Evolutionary conservation across 1,284 basidiomycete species (phyloP), one percentile per base, ranked within the genome.

Genomic region (Pisolithus thermaeus): DNA sequence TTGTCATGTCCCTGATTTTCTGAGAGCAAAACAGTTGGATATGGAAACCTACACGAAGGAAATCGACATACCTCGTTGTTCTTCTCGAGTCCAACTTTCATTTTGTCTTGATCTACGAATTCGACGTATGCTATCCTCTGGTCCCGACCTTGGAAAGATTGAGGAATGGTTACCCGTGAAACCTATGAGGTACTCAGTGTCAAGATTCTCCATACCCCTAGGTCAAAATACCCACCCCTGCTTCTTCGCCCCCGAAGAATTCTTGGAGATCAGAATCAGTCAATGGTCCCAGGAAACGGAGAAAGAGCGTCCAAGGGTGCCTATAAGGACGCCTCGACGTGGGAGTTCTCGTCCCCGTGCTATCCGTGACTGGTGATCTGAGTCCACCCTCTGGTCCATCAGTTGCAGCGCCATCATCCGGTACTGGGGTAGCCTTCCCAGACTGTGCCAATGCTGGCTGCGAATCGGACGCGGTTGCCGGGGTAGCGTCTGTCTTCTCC

Each of bases 221-320:
- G 41, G 44, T 35, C 49, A 36, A 39, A 46, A 20, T 16, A 73
- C 81, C 56, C 61, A 87, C 83, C 51, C 81, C 83, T 43, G 68
- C 71, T 62, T 79, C 79, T 1, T 82, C 79, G 8, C 84, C 84
- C 12, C 75, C 79, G 64, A 90, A 93, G 70, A 91, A 89, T 14
- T 84, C 82, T 56, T 80, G 78, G 20, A 95, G 65, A 52, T 92
- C 88, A 0, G 72, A 64, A 57, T 95, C 92, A 11, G 71, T 77
- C 3, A 81, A 77, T 7, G 79, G 66, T 6, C 73, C 65, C 3
- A 77, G 73, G 65, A 90, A 75, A 56, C 87, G 82, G 76, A 93
- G 80, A 69, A 90, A 94, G 50, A 95, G 77, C 4, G 91, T 93
- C 80, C 85, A 90, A 8, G 89, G 87, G 69, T 90, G 83, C 43